These are phyloP conservation scores for Lipomyces yamadae DNA, from an alignment of 805 yeast genomes.

Conservation along the genomic window DNA sequence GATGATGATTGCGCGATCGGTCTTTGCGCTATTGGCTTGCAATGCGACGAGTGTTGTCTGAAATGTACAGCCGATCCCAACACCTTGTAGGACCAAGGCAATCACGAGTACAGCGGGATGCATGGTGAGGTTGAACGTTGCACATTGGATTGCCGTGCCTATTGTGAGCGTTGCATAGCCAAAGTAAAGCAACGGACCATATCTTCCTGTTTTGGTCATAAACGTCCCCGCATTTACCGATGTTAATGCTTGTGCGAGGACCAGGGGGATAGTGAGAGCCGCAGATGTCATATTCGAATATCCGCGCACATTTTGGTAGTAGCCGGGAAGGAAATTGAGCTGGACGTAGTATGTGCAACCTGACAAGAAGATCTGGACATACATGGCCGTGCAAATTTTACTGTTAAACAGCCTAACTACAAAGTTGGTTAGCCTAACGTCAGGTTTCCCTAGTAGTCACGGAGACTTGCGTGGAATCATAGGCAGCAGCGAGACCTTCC, in stretches of 20 bases:
- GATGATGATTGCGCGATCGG: slow-evolving; percentile 64
- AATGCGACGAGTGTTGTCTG: slow-evolving; percentile 63
- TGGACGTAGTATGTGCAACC: slow-evolving; percentile 57
- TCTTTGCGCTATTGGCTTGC: slow-evolving; percentile 56
- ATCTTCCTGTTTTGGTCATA: slow-evolving; percentile 53
- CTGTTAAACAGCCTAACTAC: slow-evolving; percentile 49
- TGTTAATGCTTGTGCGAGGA: slow-evolving; percentile 51
- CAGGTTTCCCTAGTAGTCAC: not conserved
- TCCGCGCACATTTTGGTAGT: slow-evolving; percentile 55
- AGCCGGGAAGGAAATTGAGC: slow-evolving; percentile 56
- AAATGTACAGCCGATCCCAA: slow-evolving; percentile 57
- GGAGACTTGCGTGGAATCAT: slow-evolving; percentile 53
- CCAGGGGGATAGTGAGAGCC: slow-evolving; percentile 52
- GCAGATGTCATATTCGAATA: slow-evolving; percentile 50
- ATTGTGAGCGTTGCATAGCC: slow-evolving; percentile 54
- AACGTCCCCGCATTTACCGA: slow-evolving; percentile 55
- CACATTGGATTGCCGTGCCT: slow-evolving; percentile 50
- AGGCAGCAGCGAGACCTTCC: slow-evolving; percentile 56
- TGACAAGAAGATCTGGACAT: slow-evolving; percentile 52
- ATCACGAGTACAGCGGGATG: slow-evolving; percentile 49
- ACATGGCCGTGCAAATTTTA: slow-evolving; percentile 47
- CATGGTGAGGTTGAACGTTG: slow-evolving; percentile 43
- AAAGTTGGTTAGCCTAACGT: not conserved
- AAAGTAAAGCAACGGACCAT: slow-evolving; percentile 48
- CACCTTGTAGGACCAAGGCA: slow-evolving; percentile 48